These are phyloP conservation scores for Naumovozyma baii DNA, from an alignment of 805 yeast species.

Conservation along the genomic window DNA sequence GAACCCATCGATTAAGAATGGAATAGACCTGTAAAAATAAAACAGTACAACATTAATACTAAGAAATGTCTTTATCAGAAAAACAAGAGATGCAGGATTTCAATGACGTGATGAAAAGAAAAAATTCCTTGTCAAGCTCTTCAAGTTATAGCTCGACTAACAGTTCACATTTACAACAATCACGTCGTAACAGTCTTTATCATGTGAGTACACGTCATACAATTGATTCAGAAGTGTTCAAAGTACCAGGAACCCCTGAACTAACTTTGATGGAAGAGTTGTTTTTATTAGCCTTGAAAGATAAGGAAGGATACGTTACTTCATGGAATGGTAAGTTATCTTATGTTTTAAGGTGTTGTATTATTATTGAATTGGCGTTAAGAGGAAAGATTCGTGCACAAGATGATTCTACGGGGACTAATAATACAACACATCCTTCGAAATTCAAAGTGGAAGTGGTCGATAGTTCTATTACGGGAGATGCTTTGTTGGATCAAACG, in stretches of 20 bases:
- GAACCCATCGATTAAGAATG: too few species aligned
- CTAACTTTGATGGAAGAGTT: constrained; percentile 96
- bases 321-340: constrained; percentile 98
- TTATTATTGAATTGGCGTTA: constrained; percentile 82
- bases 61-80: background rate
- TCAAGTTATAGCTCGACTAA: background rate
- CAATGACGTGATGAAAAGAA: background rate
- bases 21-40: too few species aligned
- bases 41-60: background rate
- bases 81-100: background rate
- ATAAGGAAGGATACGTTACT: constrained; percentile 89
- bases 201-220: background rate
- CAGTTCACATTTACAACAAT: background rate
- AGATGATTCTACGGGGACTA: constrained; percentile 83
- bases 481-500: constrained; percentile 88
- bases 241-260: constrained; percentile 41
- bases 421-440: constrained; percentile 57
- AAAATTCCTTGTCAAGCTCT: background rate
- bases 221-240: background rate
- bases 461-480: constrained; percentile 84
- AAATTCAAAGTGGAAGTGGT: constrained; percentile 84
- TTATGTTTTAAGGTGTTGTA: constrained; percentile 91
- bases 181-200: background rate
- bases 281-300: constrained; percentile 82
- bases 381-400: constrained; percentile 82